Conservation (phyloP, 306 rosid genomes). For the Urtica urens region DNA sequence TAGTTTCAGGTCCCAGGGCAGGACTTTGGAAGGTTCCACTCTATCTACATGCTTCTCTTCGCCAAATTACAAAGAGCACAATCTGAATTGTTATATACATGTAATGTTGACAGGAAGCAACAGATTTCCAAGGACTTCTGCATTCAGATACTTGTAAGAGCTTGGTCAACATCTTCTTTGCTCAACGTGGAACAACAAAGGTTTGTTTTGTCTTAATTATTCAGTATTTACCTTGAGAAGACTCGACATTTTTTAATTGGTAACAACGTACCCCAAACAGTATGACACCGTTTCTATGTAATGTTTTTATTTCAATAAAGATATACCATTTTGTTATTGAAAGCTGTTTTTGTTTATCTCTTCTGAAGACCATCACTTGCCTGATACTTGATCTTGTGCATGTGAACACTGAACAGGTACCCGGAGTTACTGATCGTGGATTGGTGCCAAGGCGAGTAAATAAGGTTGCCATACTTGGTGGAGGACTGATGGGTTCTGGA, state of each 20-base stretch:
- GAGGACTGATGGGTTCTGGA: slow-evolving; percentile 99
- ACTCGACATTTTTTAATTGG: too few relatives aligned
- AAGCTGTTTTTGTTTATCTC: too few relatives aligned
- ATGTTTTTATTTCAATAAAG: too few relatives aligned
- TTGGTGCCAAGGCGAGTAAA: slow-evolving; percentile 62
- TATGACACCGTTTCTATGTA: too few relatives aligned
- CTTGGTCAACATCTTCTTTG: slow-evolving; percentile 76
- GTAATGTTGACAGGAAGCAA: slow-evolving; percentile 75
- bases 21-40: slow-evolving; percentile 84
- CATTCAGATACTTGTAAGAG: slow-evolving; percentile 61
- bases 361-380: not conserved
- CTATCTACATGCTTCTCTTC: slow-evolving; percentile 13
- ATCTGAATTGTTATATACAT: slow-evolving; percentile 13
- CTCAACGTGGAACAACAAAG: slow-evolving; percentile 90
- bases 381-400: not conserved
- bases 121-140: slow-evolving; percentile 49
- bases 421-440: slow-evolving; percentile 81
- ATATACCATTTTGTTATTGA: too few relatives aligned
- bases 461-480: slow-evolving; percentile 88
- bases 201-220: slow-evolving; percentile 43
- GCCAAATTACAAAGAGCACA: slow-evolving; percentile 12
- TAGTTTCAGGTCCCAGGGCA: slow-evolving; percentile 67
- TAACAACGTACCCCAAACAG: too few relatives aligned
- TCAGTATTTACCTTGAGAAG: too few relatives aligned
- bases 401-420: slow-evolving; percentile 47